Evolutionary conservation across 176 grass and related monocot species (phyloP).

Genomic region (Bolboschoenus planiculmis): DNA sequence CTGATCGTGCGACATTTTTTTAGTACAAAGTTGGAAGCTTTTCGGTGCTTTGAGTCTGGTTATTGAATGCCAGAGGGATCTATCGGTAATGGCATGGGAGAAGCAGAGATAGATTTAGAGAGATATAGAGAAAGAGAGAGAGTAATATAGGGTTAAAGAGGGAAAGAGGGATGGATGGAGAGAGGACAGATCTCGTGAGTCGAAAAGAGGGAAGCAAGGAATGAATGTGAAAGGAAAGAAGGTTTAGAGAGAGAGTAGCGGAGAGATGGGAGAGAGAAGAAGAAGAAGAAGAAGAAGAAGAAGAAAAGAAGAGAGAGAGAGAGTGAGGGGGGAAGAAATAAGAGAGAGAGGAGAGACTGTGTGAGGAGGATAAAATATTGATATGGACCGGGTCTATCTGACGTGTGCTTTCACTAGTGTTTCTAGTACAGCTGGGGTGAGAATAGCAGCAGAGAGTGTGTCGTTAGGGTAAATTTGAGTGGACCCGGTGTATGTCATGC

Average conservation of each 20-base stretch:
- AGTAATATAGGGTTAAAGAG: conserved; percentile 36
- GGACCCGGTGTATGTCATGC: background rate
- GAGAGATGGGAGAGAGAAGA: background rate
- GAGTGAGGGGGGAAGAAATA: background rate
- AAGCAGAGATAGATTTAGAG: background rate
- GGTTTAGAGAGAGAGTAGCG: background rate
- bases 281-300: background rate
- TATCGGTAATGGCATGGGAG: conserved; percentile 18
- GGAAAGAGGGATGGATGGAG: conserved; percentile 31
- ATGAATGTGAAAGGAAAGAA: conserved; percentile 13
- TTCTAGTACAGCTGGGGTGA: conserved; percentile 10
- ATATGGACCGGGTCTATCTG: background rate
- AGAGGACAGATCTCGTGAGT: conserved; percentile 16
- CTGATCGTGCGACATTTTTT: conserved; percentile 15
- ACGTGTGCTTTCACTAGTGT: background rate
- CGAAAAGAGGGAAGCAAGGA: background rate
- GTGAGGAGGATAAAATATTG: background rate
- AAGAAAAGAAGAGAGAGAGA: conserved; percentile 1
- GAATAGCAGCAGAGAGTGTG: conserved; percentile 26
- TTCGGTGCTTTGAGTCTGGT: background rate
- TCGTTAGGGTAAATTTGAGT: background rate
- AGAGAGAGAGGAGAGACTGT: background rate
- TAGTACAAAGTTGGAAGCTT: background rate
- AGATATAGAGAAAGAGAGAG: conserved; percentile 20
- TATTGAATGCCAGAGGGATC: conserved; percentile 1